These are phyloP conservation scores for Diaporthe ampelina DNA, from an alignment of 2,329 filamentous ascomycete species.

Conservation along the genomic window DNA sequence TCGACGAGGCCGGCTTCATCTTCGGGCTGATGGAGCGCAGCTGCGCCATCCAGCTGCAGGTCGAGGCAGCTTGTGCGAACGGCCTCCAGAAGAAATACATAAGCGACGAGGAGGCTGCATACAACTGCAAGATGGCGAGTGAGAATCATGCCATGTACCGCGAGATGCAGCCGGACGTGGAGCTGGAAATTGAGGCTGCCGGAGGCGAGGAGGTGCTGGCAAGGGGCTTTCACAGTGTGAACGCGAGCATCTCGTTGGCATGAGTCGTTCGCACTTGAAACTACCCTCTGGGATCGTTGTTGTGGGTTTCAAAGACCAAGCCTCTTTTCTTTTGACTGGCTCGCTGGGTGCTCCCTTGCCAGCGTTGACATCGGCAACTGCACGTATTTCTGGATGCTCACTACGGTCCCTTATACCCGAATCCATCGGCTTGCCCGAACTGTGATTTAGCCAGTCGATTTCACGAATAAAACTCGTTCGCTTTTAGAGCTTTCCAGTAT, in stretches of 20 bases:
- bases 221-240: slow-evolving; percentile 46
- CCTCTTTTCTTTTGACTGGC: neutral
- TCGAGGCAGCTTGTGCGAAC: slow-evolving; percentile 73
- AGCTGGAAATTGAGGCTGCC: slow-evolving; percentile 60
- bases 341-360: neutral
- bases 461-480: neutral
- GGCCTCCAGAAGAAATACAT: slow-evolving; percentile 58
- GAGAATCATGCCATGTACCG: slow-evolving; percentile 61
- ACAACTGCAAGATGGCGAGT: slow-evolving; percentile 60
- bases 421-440: neutral
- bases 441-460: neutral
- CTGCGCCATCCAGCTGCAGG: slow-evolving; percentile 76
- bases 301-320: neutral
- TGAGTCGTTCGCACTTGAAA: too few species aligned
- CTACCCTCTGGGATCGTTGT: too few species aligned
- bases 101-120: slow-evolving; percentile 55
- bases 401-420: neutral
- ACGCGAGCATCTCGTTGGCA: slow-evolving; percentile 29
- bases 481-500: neutral
- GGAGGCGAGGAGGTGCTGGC: slow-evolving; percentile 50
- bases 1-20: slow-evolving; percentile 81
- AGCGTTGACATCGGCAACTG: neutral
- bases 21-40: slow-evolving; percentile 78
- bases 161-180: slow-evolving; percentile 62
- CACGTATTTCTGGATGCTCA: neutral